A percentile compares a stretch with the other conserved stretches of the same genome.
Evolutionary conservation across 139 green algal species (phyloP).

Genomic region (Closterium sp.): DNA sequence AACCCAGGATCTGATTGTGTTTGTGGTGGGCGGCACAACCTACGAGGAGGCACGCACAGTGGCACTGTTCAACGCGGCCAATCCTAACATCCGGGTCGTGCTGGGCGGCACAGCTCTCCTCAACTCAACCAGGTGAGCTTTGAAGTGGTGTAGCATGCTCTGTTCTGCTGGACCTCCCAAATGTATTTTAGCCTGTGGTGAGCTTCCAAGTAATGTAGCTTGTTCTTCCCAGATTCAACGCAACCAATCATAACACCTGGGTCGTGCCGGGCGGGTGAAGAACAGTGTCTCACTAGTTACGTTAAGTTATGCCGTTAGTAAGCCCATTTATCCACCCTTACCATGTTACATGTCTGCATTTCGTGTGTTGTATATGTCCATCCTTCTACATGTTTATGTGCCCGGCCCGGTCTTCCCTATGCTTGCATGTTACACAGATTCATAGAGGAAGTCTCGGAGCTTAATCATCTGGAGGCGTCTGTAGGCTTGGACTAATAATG

Average conservation of each 20-base stretch:
- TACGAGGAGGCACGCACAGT: constrained; percentile 87
- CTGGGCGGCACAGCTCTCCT: background rate
- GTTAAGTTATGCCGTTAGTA: too few species aligned
- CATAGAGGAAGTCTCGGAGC: background rate
- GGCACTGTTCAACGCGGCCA: constrained; percentile 72
- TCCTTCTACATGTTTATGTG: too few species aligned
- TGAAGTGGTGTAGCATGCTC: too few species aligned
- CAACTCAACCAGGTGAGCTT: background rate
- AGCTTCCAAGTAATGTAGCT: too few species aligned
- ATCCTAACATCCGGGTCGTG: constrained; percentile 40
- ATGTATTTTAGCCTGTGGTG: too few species aligned
- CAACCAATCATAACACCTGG: constrained; percentile 38
- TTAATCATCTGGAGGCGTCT: background rate
- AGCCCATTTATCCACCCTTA: too few species aligned
- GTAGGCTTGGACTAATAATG: background rate
- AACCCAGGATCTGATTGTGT: constrained; percentile 80
- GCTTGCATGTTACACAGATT: background rate
- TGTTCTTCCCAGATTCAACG: too few species aligned
- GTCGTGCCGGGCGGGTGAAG: background rate
- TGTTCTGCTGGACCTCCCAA: too few species aligned
- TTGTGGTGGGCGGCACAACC: constrained; percentile 92
- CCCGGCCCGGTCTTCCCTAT: too few species aligned
- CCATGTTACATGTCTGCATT: too few species aligned
- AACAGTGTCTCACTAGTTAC: too few species aligned
- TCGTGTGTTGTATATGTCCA: too few species aligned